Conservation (phyloP, 805 yeast species). For the Pichia kluyveri region DNA sequence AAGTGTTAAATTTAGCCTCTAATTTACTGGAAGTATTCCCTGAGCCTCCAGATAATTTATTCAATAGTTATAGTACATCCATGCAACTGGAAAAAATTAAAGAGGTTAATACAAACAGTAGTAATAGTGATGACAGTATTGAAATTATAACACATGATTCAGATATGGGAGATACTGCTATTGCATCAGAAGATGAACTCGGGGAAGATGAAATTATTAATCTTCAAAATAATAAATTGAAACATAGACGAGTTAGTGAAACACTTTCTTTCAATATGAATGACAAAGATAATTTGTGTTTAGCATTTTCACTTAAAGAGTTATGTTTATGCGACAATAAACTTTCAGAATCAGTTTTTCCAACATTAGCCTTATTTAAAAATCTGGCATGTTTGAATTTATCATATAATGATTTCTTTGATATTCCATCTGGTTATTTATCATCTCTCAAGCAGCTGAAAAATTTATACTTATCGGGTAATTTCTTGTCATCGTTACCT, state of each 20-base stretch:
- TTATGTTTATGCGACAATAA: conserved; percentile 78
- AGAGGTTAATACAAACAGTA: not conserved
- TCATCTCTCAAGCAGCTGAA: conserved; percentile 45
- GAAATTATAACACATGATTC: not conserved
- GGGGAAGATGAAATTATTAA: not conserved
- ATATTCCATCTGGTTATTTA: conserved; percentile 69
- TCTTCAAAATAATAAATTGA: not conserved
- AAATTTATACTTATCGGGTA: conserved; percentile 76
- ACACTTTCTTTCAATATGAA: not conserved
- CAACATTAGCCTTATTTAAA: conserved; percentile 48
- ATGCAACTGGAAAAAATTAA: not conserved
- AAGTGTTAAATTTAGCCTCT: conserved; percentile 61
- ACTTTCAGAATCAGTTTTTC: conserved; percentile 68
- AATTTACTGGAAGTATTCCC: conserved; percentile 59
- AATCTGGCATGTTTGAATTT: conserved; percentile 60
- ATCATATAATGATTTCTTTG: conserved; percentile 77
- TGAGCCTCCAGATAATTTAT: conserved; percentile 31
- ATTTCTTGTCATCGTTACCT: conserved; percentile 67
- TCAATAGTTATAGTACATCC: not conserved
- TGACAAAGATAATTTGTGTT: not conserved
- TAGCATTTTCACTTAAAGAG: conserved; percentile 31
- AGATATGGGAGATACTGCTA: not conserved
- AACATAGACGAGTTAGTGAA: conserved; percentile 12
- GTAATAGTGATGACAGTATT: not conserved
- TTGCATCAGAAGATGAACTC: not conserved